These are phyloP conservation scores for Stylonectria norvegica DNA, from an alignment of 2,329 filamentous ascomycete genomes.

Conservation along the genomic window DNA sequence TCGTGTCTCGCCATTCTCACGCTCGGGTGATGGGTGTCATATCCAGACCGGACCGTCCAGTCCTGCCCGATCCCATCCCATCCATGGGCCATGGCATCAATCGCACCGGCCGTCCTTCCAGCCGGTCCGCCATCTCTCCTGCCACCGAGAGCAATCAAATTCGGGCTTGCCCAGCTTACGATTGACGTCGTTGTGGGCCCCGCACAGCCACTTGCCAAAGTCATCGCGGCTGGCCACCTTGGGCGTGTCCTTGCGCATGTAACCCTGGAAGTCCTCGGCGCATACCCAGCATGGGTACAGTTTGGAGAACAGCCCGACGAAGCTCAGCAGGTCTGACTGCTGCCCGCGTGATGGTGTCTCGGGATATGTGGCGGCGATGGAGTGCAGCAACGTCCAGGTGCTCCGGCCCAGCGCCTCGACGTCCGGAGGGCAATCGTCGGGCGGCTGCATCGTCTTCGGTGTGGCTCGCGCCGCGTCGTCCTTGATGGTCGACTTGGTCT, in stretches of 20 bases:
- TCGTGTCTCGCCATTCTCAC: too few species aligned
- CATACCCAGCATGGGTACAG: conserved; percentile 96
- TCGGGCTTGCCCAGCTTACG: conserved; percentile 82
- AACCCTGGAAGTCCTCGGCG: conserved; percentile 83
- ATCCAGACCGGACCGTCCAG: neutral
- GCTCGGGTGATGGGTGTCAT: too few species aligned
- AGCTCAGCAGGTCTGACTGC: conserved; percentile 72
- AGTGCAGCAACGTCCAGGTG: conserved; percentile 92
- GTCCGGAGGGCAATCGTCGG: conserved; percentile 80
- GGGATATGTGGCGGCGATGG: conserved; percentile 85
- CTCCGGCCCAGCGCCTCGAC: conserved; percentile 82
- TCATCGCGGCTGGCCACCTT: conserved; percentile 57
- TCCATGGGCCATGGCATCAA: too few species aligned
- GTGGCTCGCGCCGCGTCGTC: conserved; percentile 32
- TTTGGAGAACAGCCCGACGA: conserved; percentile 76
- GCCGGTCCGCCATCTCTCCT: conserved; percentile 91
- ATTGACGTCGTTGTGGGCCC: conserved; percentile 85
- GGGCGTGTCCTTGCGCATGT: conserved; percentile 72
- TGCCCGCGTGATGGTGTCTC: conserved; percentile 61
- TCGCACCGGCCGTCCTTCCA: conserved; percentile 70
- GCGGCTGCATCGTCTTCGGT: conserved; percentile 35
- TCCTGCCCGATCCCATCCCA: conserved; percentile 4
- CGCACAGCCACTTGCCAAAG: conserved; percentile 79
- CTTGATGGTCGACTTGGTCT: conserved; percentile 44
- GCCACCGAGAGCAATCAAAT: conserved; percentile 89